phyloP scores from a whole-genome alignment of 2,329 filamentous ascomycete genomes.

The Colletotrichum echinochloae region DNA sequence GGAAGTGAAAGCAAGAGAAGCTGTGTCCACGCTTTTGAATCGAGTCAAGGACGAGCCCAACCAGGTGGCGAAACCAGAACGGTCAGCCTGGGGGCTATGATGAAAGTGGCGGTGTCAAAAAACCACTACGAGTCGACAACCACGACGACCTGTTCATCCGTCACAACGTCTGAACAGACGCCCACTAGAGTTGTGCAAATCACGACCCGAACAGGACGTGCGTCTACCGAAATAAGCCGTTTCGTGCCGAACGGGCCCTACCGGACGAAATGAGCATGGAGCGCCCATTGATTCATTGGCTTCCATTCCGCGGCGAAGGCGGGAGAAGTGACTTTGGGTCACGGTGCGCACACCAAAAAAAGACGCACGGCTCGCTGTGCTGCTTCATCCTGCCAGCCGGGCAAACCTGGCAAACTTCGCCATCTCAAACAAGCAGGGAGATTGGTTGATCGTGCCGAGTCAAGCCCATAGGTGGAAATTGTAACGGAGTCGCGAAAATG shows the following conservation, averaged over 20 bases:
- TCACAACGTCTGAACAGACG: neutral
- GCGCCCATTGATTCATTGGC: neutral
- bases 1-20: conserved; percentile 12
- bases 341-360: neutral
- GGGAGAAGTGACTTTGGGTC: conserved; percentile 19
- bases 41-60: conserved; percentile 4
- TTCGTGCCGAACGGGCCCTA: neutral
- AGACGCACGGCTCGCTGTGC: neutral
- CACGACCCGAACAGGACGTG: neutral
- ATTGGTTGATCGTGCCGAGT: conserved; percentile 6
- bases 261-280: neutral
- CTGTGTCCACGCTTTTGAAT: conserved; percentile 1
- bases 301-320: neutral
- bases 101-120: neutral
- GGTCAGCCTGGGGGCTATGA: neutral
- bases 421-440: conserved; percentile 11
- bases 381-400: conserved; percentile 15
- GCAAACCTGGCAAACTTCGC: conserved; percentile 22
- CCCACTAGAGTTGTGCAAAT: neutral
- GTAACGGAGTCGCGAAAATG: neutral
- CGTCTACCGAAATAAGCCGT: neutral
- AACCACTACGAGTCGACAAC: neutral
- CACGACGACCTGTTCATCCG: neutral
- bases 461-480: conserved; percentile 9
- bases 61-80: conserved; percentile 8